Evolutionary conservation across 2,329 filamentous ascomycete genomes (phyloP), one percentile per base, ranked within the genome.

Genomic region (Dothideomycetes sp.): DNA sequence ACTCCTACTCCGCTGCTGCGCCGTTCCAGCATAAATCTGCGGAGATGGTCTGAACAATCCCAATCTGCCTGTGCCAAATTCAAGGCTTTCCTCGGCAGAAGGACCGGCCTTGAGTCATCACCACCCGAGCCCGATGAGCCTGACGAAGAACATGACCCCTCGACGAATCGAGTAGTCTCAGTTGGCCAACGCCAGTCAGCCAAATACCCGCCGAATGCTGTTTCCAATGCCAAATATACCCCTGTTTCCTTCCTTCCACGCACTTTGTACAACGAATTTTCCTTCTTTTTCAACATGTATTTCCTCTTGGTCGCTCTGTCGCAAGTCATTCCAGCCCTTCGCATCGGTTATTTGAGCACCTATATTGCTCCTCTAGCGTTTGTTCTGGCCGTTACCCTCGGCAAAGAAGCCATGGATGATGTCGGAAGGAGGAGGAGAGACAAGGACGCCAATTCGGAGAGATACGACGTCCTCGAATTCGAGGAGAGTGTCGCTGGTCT

Each of bases 281-380:
- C 89, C 44, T 98, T 96, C 68, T 98, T 98, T 65, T 94, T 98
- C 72, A 98, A 98, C 72, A 85, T 96, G 70, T 98, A 98, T 60
- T 98, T 98, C 60, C 70, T 98, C 41, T 77, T 96, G 18, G 91
- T 98, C 36, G 93, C 91, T 5, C 64, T 96, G 36, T 96, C 89
- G 29, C 91, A 98, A 63, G 80, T 86, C 32, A 88, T 98, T 53
- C 88, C 87, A 3, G 75, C 84, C 16, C 65, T 98, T 40, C 78
- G 87, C 40, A 95, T 98, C 49, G 91, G 91, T 41, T 96, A 95
- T 59, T 73, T 98, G 45, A 84, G 84, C 19, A 96, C 91, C 2
- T 98, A 98, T 53, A 79, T 96, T 58, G 88, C 84, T 15, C 91
- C 91, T 1, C 64, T 98, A 46, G 86, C 81, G 1, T 95, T 95